Evolutionary conservation across 163 green algal genomes (phyloP), one percentile per base, ranked within the genome.

Genomic region (Scenedesmus sp.): DNA sequence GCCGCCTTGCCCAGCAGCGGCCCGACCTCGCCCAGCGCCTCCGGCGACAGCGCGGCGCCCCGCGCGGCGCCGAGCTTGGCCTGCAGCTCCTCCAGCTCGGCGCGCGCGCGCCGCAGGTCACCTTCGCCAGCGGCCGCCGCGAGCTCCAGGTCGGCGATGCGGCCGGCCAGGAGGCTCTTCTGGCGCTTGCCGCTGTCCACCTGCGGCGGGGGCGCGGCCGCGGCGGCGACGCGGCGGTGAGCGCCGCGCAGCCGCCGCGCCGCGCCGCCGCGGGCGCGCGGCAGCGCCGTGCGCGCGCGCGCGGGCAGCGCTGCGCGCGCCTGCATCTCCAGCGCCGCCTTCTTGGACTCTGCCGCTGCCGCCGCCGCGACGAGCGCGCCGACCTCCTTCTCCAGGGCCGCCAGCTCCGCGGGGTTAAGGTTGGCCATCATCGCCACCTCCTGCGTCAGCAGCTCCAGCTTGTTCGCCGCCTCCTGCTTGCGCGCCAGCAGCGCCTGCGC

Each of bases 1-100:
- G 85, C 85, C 14, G 85, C 70, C 6, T 70, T 78, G 14, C 63
- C 57, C 44, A 89, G 70, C 70, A 87, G 70, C 2, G 45, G 33
- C 1, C 58, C 60, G 22, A 89, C 20, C 6, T 72, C 66, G 13
- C 60, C 73, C 29, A 72, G 33, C 14, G 45, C 39, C 15, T 24
- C 29, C 2, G 5, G 10, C 29, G 44, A n/a, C 9, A 33, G 24
- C 26, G 29, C 58, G 17, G 72, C 26, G 5, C 22, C 56, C 18
- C 31, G 2, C 31, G 57, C 58, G 10, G 50, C 24, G 9, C 24
- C 60, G 13, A 62, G 17, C 50, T 58, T 66, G 57, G 7, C 62
- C 67, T 64, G 50, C 66, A 88, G 65, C 15, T 57, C 67, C 1
- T 54, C 80, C 70, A 89, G 63, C 54, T 87, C 72, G 14, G 62